Percentiles rank a stretch among this genome's conserved stretches.
These are phyloP conservation scores for Fraxinus greggii DNA, from an alignment of 305 asterid genomes.

Conservation along the genomic window DNA sequence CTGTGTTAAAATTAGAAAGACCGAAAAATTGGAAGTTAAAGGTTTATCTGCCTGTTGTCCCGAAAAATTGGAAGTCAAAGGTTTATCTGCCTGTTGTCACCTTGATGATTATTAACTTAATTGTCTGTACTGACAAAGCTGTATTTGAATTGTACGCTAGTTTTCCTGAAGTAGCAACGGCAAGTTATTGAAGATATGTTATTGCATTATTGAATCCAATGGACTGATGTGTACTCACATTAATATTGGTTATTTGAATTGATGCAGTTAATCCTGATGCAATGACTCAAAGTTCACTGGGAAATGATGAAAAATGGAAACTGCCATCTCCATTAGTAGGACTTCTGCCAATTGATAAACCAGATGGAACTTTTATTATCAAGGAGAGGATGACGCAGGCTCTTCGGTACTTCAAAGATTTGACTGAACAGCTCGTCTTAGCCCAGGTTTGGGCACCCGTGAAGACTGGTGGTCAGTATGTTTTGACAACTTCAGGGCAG, in stretches of 20 bases:
- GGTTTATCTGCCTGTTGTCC: background rate
- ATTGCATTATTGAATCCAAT: background rate
- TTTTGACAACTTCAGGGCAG: conserved; percentile 87
- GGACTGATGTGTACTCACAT: background rate
- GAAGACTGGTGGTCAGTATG: conserved; percentile 59
- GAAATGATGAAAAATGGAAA: conserved; percentile 51
- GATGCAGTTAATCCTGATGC: conserved; percentile 48
- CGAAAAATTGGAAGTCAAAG: too few relatives aligned
- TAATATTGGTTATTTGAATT: conserved; percentile 25
- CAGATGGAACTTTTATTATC: conserved; percentile 66
- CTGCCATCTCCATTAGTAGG: conserved; percentile 50
- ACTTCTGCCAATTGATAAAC: conserved; percentile 47
- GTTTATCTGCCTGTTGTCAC: background rate
- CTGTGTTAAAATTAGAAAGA: too few relatives aligned
- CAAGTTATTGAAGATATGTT: background rate
- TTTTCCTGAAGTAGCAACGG: background rate
- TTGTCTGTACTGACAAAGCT: background rate
- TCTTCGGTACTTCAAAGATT: conserved; percentile 80
- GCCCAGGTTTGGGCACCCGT: conserved; percentile 97
- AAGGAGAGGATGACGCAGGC: conserved; percentile 92
- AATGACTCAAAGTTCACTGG: conserved; percentile 37
- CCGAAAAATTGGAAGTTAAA: too few relatives aligned
- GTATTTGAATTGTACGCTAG: background rate
- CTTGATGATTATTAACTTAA: background rate
- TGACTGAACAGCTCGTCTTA: conserved; percentile 71